Conservation (phyloP, 163 green algal species). For the Chloromonas sp. region DNA sequence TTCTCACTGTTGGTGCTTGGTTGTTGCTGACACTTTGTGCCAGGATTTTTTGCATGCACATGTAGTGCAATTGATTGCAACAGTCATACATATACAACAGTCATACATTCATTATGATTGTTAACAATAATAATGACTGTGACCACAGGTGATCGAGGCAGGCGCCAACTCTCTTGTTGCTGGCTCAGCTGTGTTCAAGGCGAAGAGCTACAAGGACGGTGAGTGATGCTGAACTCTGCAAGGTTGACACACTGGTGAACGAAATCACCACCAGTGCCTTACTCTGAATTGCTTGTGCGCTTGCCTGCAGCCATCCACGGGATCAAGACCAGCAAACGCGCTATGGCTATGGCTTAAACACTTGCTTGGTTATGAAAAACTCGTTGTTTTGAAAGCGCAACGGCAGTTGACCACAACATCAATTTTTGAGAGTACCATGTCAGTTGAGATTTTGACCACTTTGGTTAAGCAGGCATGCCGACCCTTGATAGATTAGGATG, state of each 20-base stretch:
- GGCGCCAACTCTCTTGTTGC: constrained; percentile 95
- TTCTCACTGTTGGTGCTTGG: no score
- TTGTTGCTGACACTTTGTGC: no score
- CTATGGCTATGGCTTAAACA: constrained; percentile 32
- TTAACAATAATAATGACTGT: neutral
- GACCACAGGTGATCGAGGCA: constrained; percentile 81
- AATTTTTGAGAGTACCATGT: no score
- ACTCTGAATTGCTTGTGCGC: neutral
- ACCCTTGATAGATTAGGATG: no score
- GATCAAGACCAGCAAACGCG: constrained; percentile 73
- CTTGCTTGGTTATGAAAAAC: neutral
- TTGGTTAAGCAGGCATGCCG: no score
- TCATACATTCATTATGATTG: no score
- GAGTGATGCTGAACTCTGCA: constrained; percentile 4
- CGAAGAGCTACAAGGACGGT: constrained; percentile 78
- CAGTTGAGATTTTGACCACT: no score
- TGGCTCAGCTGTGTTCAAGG: constrained; percentile 90
- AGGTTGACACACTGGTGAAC: no score
- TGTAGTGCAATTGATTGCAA: neutral
- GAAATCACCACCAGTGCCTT: neutral
- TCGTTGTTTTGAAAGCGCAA: no score
- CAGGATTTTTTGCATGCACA: neutral
- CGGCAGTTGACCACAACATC: no score
- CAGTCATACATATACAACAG: no score
- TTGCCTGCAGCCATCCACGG: constrained; percentile 66